Conservation (phyloP, 306 rosid species). For the Cucurbita maxima region DNA sequence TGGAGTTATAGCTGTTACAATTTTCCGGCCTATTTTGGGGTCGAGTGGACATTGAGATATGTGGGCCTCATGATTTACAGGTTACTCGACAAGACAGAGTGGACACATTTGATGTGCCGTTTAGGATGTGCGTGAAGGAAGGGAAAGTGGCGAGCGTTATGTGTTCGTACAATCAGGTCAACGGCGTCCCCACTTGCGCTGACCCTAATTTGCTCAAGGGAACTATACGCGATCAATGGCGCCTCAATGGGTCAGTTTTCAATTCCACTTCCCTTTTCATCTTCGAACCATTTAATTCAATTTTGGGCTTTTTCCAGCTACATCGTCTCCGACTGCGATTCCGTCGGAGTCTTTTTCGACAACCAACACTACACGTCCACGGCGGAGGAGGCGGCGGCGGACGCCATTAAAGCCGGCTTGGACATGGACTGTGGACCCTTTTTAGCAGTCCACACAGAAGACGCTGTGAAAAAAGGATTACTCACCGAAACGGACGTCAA, state of each 20-base stretch:
- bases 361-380: conserved; percentile 69
- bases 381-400: conserved; percentile 88
- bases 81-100: conserved; percentile 83
- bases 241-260: conserved; percentile 50
- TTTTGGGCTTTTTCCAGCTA: conserved; percentile 26
- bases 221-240: conserved; percentile 63
- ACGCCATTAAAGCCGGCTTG: conserved; percentile 89
- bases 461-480: conserved; percentile 57
- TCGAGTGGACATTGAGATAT: too few relatives aligned
- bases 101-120: conserved; percentile 81
- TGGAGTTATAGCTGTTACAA: too few relatives aligned
- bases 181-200: conserved; percentile 93
- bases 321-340: conserved; percentile 89
- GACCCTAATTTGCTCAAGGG: conserved; percentile 70
- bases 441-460: conserved; percentile 48
- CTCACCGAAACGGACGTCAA: conserved; percentile 35
- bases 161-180: conserved; percentile 93
- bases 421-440: conserved; percentile 90
- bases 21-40: too few relatives aligned
- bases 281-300: too few relatives aligned
- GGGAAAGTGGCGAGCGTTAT: conserved; percentile 84
- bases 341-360: conserved; percentile 54
- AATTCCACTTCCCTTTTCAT: too few relatives aligned
- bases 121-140: conserved; percentile 78
- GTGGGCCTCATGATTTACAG: conserved; percentile 10